Evolutionary conservation across 2,329 filamentous ascomycete species (phyloP), one percentile per base, ranked within the genome.

Genomic region (Lachnellula suecica): DNA sequence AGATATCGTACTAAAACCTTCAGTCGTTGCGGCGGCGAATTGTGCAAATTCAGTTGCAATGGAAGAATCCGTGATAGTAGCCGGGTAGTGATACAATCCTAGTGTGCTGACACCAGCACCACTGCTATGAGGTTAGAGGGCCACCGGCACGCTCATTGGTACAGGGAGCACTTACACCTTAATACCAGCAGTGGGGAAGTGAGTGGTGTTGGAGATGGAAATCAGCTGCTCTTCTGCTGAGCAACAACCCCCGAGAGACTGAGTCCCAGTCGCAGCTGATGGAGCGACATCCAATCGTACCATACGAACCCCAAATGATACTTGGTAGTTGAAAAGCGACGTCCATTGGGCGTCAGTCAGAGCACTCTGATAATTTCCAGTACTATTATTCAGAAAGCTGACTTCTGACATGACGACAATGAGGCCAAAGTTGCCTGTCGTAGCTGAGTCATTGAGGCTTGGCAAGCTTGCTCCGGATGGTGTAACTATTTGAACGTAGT

Each of bases 71-170:
- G 71, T 76, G 60, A 85, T 79, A 19, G 67, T 71, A 13, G 81
- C 79, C 13, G 81, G 79, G 63, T 82, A 82, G 61, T 85, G 82
- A 67, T 72, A 85, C n/a, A 85, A 73, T 15, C 78, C 78, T 20
- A 67, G 45, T 19, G 77, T 80, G 56, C 71, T 77, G 25, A 80
- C 70, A 31, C 71, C 73, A 23, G 74, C 76, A 31, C 70, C 71
- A 48, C 66, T 68, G 45, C 24, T 23, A 5, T 43, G 48, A 34
- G 52, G 31, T 11, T 29, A 8, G 4, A 42, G 10, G 8, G 22
- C 19, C 11, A 2, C 3, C 22, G 9, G 2, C 7, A 29, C 15
- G 20, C 41, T 4, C 7, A 41, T 46, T 2, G 20, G 23, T 3
- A 2, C n/a, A n/a, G n/a, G n/a, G n/a, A n/a, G n/a, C 20, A 49